A percentile compares a stretch with the other conserved stretches of the same genome.
phyloP scores from a whole-genome alignment of 345 rosid species.

The Camelina hispida region DNA sequence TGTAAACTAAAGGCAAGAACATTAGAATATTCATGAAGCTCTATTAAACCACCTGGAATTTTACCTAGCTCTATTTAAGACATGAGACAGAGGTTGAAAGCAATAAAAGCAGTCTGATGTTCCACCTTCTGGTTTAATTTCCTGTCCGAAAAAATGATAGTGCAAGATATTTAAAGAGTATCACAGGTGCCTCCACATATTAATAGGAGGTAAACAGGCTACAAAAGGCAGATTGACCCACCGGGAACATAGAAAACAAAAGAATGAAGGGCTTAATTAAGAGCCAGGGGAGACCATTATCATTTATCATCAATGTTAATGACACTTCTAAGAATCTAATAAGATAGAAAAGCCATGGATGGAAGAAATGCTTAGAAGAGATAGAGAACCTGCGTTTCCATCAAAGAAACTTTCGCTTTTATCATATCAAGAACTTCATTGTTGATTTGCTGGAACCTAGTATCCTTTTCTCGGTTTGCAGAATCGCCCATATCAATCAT shows the following conservation, averaged over 20 bases:
- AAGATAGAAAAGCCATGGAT: not conserved
- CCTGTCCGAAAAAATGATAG: slow-evolving; percentile 44
- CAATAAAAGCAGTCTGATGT: slow-evolving; percentile 55
- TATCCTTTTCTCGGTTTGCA: slow-evolving; percentile 83
- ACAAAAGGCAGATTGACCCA: slow-evolving; percentile 6
- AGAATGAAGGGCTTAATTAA: slow-evolving; percentile 1
- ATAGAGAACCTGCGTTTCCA: slow-evolving; percentile 41
- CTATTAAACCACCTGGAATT: slow-evolving; percentile 1
- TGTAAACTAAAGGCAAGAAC: slow-evolving; percentile 20
- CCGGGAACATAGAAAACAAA: slow-evolving; percentile 16
- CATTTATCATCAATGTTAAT: not conserved
- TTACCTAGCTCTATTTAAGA: not conserved
- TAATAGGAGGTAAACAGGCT: not conserved
- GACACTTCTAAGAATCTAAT: not conserved
- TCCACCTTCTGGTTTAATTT: slow-evolving; percentile 59
- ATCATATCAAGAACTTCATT: slow-evolving; percentile 89
- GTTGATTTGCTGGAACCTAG: slow-evolving; percentile 74
- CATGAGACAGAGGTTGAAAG: slow-evolving; percentile 19
- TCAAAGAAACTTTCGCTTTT: slow-evolving; percentile 45
- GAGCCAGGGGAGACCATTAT: not conserved
- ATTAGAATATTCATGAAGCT: not conserved
- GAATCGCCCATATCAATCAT: slow-evolving; percentile 75
- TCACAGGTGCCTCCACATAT: slow-evolving; percentile 10
- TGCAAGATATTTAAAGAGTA: slow-evolving; percentile 5
- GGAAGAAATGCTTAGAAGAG: slow-evolving; percentile 1